These are phyloP conservation scores for Neurospora sp. DNA, from an alignment of 495 filamentous ascomycete species.

Conservation along the genomic window DNA sequence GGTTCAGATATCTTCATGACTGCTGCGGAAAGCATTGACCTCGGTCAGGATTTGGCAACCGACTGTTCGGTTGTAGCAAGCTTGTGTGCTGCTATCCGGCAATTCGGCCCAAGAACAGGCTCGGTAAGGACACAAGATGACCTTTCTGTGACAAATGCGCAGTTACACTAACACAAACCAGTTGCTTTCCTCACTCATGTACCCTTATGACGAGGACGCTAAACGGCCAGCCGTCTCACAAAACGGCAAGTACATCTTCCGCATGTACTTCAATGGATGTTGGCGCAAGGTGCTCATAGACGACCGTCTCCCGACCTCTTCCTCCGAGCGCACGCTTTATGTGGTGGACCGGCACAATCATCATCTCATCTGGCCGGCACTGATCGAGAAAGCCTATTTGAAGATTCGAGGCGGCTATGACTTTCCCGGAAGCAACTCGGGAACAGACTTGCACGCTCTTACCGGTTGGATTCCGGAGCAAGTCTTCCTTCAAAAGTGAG, in stretches of 20 bases:
- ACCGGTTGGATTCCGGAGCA: constrained; percentile 98
- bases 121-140: constrained; percentile 18
- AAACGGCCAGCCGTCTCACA: constrained; percentile 50
- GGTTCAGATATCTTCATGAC: constrained; percentile 44
- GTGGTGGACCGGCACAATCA: constrained; percentile 82
- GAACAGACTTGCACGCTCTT: constrained; percentile 81
- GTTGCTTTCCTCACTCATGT: constrained; percentile 60
- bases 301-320: constrained; percentile 75
- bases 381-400: constrained; percentile 96
- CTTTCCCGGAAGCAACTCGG: constrained; percentile 97
- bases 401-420: constrained; percentile 95
- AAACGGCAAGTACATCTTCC: constrained; percentile 84
- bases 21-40: constrained; percentile 48
- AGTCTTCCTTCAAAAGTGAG: constrained; percentile 67
- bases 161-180: constrained; percentile 18
- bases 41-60: constrained; percentile 87
- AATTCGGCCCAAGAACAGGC: constrained; percentile 23
- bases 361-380: constrained; percentile 74
- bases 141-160: not conserved
- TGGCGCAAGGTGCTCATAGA: constrained; percentile 82
- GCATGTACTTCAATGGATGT: constrained; percentile 91
- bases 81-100: constrained; percentile 64
- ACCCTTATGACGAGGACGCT: constrained; percentile 54
- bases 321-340: constrained; percentile 62
- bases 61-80: constrained; percentile 97